Conservation (phyloP, 2,329 filamentous ascomycete genomes). For the Apiospora hydei region DNA sequence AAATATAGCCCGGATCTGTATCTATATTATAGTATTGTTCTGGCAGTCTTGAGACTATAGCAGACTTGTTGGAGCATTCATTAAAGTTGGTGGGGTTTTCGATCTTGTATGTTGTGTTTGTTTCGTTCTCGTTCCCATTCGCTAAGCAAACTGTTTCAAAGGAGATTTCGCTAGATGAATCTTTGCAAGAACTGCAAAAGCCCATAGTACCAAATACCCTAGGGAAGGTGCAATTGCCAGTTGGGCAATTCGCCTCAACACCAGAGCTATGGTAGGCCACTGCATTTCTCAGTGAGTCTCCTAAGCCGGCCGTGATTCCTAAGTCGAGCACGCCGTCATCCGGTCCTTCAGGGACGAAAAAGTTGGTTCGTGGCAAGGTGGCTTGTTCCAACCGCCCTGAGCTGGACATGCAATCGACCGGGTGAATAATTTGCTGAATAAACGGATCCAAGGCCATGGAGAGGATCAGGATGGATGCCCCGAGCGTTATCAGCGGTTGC, state of each 20-base stretch:
- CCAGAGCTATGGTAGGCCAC: background rate
- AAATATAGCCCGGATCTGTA: background rate
- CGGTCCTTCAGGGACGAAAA: background rate
- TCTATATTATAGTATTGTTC: background rate
- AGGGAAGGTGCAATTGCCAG: conserved; percentile 22
- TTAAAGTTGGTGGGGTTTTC: background rate
- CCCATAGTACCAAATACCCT: conserved; percentile 8
- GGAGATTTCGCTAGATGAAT: background rate
- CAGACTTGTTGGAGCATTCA: background rate
- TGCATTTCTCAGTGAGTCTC: background rate
- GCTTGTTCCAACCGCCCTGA: background rate
- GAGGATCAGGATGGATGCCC: background rate
- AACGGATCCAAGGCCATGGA: conserved; percentile 2
- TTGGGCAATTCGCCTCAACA: background rate
- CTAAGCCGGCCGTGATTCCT: background rate
- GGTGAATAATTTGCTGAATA: background rate
- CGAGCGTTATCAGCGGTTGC: conserved; percentile 18
- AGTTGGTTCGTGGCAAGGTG: background rate
- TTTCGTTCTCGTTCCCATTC: background rate
- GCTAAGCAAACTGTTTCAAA: background rate
- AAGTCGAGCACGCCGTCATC: background rate
- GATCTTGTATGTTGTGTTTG: background rate
- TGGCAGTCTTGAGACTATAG: background rate
- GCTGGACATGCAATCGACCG: background rate
- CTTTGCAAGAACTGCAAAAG: conserved; percentile 18